Evolutionary conservation across 352 stramenopile species (phyloP).

Genomic region (Aphanomyces astaci): DNA sequence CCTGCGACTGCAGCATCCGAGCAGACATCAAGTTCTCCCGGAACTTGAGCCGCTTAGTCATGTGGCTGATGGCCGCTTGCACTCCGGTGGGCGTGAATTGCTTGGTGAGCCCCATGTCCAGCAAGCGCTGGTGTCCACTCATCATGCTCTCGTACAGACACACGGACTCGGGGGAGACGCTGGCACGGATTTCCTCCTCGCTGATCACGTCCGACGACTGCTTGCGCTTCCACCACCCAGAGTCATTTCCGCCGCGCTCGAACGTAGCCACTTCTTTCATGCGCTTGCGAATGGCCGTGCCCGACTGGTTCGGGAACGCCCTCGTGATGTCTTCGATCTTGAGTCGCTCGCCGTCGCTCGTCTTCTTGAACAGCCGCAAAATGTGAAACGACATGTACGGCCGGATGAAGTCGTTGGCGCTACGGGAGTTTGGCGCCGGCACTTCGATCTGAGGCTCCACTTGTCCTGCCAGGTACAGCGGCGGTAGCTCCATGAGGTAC

Average conservation of each 20-base stretch:
- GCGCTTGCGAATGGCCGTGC: slow-evolving; percentile 73
- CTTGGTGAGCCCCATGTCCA: slow-evolving; percentile 76
- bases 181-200: slow-evolving; percentile 68
- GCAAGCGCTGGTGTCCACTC: slow-evolving; percentile 62
- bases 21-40: slow-evolving; percentile 44
- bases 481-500: slow-evolving; percentile 70
- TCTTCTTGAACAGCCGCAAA: slow-evolving; percentile 74
- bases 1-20: slow-evolving; percentile 42
- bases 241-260: slow-evolving; percentile 72
- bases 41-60: slow-evolving; percentile 64
- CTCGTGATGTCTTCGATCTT: slow-evolving; percentile 80
- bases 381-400: slow-evolving; percentile 85
- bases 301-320: slow-evolving; percentile 73
- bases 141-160: slow-evolving; percentile 86
- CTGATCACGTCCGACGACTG: slow-evolving; percentile 46
- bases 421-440: slow-evolving; percentile 64
- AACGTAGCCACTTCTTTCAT: slow-evolving; percentile 84
- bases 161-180: slow-evolving; percentile 66
- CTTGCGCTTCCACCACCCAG: slow-evolving; percentile 81
- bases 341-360: slow-evolving; percentile 60
- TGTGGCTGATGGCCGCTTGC: slow-evolving; percentile 57
- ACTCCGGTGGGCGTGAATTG: slow-evolving; percentile 67
- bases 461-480: slow-evolving; percentile 67
- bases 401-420: slow-evolving; percentile 77
- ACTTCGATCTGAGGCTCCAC: slow-evolving; percentile 80